phyloP scores from a whole-genome alignment of 1,284 basidiomycete genomes.

The Austroboletus niveus region DNA sequence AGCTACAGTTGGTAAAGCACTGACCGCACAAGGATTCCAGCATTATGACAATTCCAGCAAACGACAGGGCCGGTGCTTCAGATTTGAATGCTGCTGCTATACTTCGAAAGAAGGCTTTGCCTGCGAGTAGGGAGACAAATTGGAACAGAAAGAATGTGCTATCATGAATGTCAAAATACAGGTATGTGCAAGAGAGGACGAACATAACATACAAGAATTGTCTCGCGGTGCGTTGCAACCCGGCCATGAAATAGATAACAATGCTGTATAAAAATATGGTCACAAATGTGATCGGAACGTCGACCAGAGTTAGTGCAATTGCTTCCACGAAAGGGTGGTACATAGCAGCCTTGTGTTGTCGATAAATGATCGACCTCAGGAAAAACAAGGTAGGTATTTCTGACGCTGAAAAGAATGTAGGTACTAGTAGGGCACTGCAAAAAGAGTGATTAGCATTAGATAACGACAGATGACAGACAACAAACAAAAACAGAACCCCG shows the following conservation, averaged over 20 bases:
- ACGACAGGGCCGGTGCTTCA: conserved; percentile 55
- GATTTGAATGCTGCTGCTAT: conserved; percentile 54
- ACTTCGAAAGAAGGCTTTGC: conserved; percentile 62
- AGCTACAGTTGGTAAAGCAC: background rate
- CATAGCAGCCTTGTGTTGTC: conserved; percentile 50
- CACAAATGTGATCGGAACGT: conserved; percentile 53
- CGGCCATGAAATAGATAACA: conserved; percentile 57
- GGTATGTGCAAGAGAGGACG: background rate
- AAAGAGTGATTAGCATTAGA: background rate
- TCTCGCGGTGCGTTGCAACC: conserved; percentile 41
- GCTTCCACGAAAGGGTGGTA: conserved; percentile 56
- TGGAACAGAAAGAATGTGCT: conserved; percentile 57
- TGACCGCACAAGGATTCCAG: conserved; percentile 47
- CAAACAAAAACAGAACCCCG: conserved; percentile 70
- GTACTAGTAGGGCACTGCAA: conserved; percentile 30
- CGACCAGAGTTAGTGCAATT: conserved; percentile 59
- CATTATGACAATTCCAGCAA: conserved; percentile 56
- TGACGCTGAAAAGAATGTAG: conserved; percentile 29
- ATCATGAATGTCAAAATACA: background rate
- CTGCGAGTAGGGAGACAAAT: conserved; percentile 50
- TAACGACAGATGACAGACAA: background rate
- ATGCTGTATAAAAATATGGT: conserved; percentile 45
- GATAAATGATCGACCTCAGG: conserved; percentile 59
- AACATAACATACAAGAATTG: conserved; percentile 44
- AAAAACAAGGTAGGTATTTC: conserved; percentile 48